phyloP scores from a whole-genome alignment of 1,139 yeast species.

The Yarrowia galli region DNA sequence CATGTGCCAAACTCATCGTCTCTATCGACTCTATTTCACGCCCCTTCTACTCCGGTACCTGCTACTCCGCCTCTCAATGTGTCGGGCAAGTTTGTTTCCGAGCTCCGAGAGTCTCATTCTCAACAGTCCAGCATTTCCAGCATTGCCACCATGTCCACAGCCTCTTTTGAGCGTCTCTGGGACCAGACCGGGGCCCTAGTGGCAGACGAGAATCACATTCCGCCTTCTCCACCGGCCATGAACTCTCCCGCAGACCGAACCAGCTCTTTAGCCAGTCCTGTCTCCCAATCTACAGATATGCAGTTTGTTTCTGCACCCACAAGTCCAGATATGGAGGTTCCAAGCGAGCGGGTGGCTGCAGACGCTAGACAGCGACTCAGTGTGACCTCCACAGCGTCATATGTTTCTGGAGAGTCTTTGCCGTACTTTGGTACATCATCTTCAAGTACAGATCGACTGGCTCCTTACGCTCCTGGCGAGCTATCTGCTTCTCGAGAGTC shows the following conservation, averaged over 20 bases:
- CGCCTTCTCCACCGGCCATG: conserved; percentile 8
- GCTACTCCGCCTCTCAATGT: conserved; percentile 15
- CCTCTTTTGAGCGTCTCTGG: conserved; percentile 14
- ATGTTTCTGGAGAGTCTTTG: background rate
- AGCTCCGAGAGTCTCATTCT: background rate
- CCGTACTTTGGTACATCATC: background rate
- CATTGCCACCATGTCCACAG: conserved; percentile 8
- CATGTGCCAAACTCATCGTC: conserved; percentile 4
- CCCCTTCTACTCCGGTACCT: background rate
- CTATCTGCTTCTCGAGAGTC: background rate
- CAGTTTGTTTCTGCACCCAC: conserved; percentile 15
- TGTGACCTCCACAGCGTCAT: background rate
- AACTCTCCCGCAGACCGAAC: background rate
- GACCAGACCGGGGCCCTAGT: conserved; percentile 24
- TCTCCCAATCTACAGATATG: background rate
- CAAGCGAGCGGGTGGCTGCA: background rate
- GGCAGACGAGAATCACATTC: conserved; percentile 17
- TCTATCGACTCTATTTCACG: conserved; percentile 10
- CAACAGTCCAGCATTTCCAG: conserved; percentile 17
- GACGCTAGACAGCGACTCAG: background rate
- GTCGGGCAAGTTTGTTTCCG: conserved; percentile 1
- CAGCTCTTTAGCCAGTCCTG: background rate
- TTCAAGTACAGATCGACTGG: background rate
- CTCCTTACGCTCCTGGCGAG: background rate
- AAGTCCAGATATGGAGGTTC: background rate